Conservation (phyloP, 495 filamentous ascomycete species). For the Lineolata rhizophorae region DNA sequence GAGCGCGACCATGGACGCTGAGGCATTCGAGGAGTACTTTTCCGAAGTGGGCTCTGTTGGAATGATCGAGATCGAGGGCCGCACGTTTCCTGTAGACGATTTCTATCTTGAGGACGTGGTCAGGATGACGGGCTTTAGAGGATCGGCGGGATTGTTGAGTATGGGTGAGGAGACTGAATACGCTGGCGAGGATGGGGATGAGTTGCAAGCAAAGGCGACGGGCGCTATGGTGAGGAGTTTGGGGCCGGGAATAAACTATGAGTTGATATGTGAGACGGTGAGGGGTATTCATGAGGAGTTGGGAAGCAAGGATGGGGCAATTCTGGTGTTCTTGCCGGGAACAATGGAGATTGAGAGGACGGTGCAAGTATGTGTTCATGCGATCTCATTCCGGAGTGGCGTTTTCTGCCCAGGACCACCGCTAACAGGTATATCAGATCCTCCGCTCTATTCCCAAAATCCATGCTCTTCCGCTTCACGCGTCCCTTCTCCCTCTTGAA, state of each 20-base stretch:
- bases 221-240: constrained; percentile 49
- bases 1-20: constrained; percentile 89
- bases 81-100: constrained; percentile 78
- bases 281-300: constrained; percentile 59
- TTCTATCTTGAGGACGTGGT: constrained; percentile 82
- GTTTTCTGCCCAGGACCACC: too few species aligned
- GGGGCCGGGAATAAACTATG: constrained; percentile 82
- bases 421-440: too few species aligned
- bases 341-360: constrained; percentile 71
- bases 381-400: not conserved
- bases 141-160: too few species aligned
- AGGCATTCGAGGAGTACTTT: constrained; percentile 73
- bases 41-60: constrained; percentile 43
- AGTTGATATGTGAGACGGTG: constrained; percentile 60
- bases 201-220: constrained; percentile 10
- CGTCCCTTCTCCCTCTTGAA: constrained; percentile 67
- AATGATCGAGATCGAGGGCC: constrained; percentile 62
- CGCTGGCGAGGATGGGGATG: constrained; percentile 11
- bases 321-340: constrained; percentile 84
- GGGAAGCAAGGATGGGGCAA: constrained; percentile 48
- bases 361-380: constrained; percentile 23
- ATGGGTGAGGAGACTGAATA: too few species aligned
- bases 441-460: constrained; percentile 46
- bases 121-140: constrained; percentile 47
- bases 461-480: constrained; percentile 74